Base-by-base conservation (phyloP, 2,329 filamentous ascomycete species). In the Incumbomyces delicatus region DNA sequence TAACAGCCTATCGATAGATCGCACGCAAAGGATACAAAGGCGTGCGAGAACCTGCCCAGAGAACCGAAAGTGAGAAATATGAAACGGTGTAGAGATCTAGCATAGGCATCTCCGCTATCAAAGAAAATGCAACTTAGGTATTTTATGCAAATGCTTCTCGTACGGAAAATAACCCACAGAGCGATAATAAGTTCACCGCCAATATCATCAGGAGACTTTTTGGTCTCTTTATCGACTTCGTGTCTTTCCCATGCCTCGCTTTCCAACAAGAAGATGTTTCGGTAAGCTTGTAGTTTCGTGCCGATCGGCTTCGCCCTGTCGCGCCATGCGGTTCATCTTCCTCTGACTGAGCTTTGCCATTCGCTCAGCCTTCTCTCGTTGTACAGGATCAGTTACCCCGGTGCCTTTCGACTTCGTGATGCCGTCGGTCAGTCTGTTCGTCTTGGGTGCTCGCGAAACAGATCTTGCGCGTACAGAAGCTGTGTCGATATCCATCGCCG, bases 321-420 rank as follows among this genome's bases (percentile, higher is more conserved):
- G 82, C 37, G 92, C 92, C 84, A 94, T 92, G 55, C 90, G 80
- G 74, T 98, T 98, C 88, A 94, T 95, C 79, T 88, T 90, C 77
- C 90, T 88, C 81, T 98, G 94, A 60, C 82, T 77, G 63, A 98
- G 71, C 77, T 95, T 96, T 63, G 81, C 77, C 64, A 94, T 73
- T 60, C 83, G 81, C 67, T 95, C 89, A 32, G 87, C 88, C 77
- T 90, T 94, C 50, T 74, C 76, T 56, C 85, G 78, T 41, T 77
- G 72, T 45, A 64, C 67, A 54, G 80, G 77, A 61, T 85, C 78
- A 49, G 74, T 76, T 35, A 96, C 82, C 70, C 87, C 87, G 54
- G 88, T 86, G 22, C 83, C 80, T 52, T 80, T 76, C 61, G 87
- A 87, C 41, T 87, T 88, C 44, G 67, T 69, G 20, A 58, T 30